A percentile compares a stretch with the other conserved stretches of the same genome.
phyloP scores from a whole-genome alignment of 2,329 filamentous ascomycete species.

The Aspergillus phoenicis region DNA sequence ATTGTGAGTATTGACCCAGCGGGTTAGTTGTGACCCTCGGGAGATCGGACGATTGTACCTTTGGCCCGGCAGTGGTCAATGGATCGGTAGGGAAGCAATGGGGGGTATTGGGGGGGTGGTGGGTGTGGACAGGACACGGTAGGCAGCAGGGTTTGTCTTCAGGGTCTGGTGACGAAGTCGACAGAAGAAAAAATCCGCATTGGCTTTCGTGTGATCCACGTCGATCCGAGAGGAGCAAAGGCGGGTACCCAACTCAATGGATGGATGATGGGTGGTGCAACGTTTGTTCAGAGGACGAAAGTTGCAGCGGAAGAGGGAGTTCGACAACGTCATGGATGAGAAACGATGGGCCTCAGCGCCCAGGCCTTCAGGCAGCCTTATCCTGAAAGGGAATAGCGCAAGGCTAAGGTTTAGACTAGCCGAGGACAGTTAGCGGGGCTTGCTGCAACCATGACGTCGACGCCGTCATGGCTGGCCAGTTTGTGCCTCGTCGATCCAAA shows the following conservation, averaged over 20 bases:
- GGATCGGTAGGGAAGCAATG: not conserved
- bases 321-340: constrained; percentile 36
- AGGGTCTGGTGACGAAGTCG: constrained; percentile 6
- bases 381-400: constrained; percentile 23
- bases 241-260: constrained; percentile 15
- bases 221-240: constrained; percentile 20
- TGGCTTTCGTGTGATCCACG: constrained; percentile 22
- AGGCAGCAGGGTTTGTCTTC: constrained; percentile 2
- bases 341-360: constrained; percentile 16
- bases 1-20: constrained; percentile 41
- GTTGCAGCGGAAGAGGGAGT: constrained; percentile 12
- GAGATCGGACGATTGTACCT: constrained; percentile 1
- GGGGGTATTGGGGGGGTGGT: not conserved
- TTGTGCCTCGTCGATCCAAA: constrained; percentile 12
- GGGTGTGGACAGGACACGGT: too few relatives aligned
- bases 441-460: constrained; percentile 39
- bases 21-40: not conserved
- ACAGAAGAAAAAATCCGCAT: constrained; percentile 23
- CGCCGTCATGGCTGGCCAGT: constrained; percentile 21
- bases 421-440: constrained; percentile 25
- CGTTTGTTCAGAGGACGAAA: constrained; percentile 20
- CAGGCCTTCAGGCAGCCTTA: constrained; percentile 13
- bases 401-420: constrained; percentile 24
- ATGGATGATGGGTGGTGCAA: constrained; percentile 29
- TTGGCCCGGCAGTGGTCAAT: not conserved